phyloP scores from a whole-genome alignment of 768 basidiomycete genomes.

The Phylloporus sp. region DNA sequence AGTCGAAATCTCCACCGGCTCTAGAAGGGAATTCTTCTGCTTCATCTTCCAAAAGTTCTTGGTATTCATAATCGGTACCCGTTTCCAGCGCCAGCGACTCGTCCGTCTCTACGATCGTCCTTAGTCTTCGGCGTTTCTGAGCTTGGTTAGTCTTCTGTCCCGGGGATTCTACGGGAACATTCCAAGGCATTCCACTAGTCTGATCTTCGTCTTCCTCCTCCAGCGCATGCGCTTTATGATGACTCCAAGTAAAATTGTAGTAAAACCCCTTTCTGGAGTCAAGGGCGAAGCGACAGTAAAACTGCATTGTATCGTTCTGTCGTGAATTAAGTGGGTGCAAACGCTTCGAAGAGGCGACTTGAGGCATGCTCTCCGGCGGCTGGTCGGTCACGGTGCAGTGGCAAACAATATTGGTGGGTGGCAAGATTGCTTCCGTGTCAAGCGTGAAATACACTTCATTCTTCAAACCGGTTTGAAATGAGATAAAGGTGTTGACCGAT shows the following conservation, averaged over 20 bases:
- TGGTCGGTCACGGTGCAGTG: constrained; percentile 46
- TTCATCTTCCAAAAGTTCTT: constrained; percentile 15
- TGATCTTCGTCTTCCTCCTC: constrained; percentile 22
- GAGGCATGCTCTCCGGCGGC: constrained; percentile 11
- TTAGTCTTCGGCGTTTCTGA: constrained; percentile 21
- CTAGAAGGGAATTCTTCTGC: constrained; percentile 21
- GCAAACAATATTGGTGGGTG: constrained; percentile 48
- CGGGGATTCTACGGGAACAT: constrained; percentile 33
- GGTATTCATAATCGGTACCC: constrained; percentile 22
- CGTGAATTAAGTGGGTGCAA: constrained; percentile 9
- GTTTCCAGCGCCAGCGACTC: constrained; percentile 13
- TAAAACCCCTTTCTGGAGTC: constrained; percentile 57
- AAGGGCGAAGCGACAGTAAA: constrained; percentile 57
- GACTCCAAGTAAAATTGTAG: constrained; percentile 59
- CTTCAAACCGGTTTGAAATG: constrained; percentile 33
- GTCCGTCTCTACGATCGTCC: constrained; percentile 23
- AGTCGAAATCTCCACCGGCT: constrained; percentile 17
- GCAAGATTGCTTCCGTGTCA: constrained; percentile 42
- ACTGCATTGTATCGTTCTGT: constrained; percentile 29
- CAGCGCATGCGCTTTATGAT: constrained; percentile 42
- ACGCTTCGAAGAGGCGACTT: constrained; percentile 13
- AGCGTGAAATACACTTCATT: constrained; percentile 75
- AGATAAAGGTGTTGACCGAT: not conserved
- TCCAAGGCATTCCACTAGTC: constrained; percentile 44
- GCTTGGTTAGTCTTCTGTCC: constrained; percentile 3